A percentile compares a stretch with the other conserved stretches of the same genome.
Evolutionary conservation across 495 filamentous ascomycete species (phyloP).

Genomic region (Trichoderma gamsii): DNA sequence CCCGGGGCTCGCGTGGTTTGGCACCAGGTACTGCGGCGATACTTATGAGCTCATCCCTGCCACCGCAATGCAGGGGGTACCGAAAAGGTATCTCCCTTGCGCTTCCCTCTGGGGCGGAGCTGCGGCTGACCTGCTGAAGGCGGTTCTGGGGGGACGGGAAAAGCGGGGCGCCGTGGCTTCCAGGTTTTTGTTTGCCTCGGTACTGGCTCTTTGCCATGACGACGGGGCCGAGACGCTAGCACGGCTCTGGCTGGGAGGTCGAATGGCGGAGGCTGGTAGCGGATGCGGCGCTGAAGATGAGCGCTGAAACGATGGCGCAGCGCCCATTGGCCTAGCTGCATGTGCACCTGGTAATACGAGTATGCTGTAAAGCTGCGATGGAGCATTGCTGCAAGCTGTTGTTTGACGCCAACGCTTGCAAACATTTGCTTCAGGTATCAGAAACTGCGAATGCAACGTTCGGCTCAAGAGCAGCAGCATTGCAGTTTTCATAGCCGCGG

Average conservation of each 20-base stretch:
- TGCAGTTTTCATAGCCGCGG: background rate
- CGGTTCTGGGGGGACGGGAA: conserved; percentile 1
- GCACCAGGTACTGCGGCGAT: background rate
- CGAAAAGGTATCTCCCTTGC: conserved; percentile 8
- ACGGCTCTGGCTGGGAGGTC: too few relatives aligned
- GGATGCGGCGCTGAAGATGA: background rate
- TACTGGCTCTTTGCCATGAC: background rate
- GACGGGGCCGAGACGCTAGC: background rate
- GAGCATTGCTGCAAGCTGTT: too few relatives aligned
- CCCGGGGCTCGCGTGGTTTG: conserved; percentile 3
- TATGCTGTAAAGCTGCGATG: background rate
- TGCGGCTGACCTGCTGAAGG: conserved; percentile 4
- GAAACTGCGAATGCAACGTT: background rate
- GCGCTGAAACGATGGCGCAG: background rate
- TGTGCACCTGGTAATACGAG: background rate
- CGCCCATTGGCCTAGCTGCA: background rate
- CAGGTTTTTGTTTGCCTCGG: conserved; percentile 6
- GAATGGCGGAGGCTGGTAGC: background rate
- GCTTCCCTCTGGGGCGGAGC: conserved; percentile 5
- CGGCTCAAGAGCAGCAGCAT: background rate
- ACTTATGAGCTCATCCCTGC: background rate
- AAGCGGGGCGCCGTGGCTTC: background rate
- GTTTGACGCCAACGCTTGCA: too few relatives aligned
- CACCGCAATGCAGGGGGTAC: background rate
- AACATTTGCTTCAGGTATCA: too few relatives aligned